A percentile compares a stretch with the other conserved stretches of the same genome.
Conservation (phyloP, 1,139 yeast genomes). For the Diutina sp. region DNA sequence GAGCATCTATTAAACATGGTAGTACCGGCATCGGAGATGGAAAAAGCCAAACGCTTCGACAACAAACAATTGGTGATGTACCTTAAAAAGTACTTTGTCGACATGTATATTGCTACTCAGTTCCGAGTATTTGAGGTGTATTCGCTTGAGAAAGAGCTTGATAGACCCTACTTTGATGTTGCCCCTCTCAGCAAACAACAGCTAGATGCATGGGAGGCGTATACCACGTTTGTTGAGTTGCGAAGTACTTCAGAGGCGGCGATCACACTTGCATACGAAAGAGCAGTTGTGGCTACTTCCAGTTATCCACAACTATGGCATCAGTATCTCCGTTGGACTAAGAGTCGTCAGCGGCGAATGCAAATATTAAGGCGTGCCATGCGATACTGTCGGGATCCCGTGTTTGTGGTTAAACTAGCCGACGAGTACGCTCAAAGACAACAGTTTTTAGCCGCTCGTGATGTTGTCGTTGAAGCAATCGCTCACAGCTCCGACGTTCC, state of each 20-base stretch:
- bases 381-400: neutral
- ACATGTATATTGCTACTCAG: slow-evolving; percentile 50
- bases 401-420: neutral
- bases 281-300: neutral
- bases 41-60: slow-evolving; percentile 8
- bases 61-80: slow-evolving; percentile 9
- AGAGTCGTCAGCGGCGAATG: neutral
- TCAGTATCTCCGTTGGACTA: neutral
- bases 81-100: slow-evolving; percentile 33
- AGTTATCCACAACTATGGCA: neutral
- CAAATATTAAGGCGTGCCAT: neutral
- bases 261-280: neutral
- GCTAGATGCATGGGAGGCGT: slow-evolving; percentile 44
- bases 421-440: neutral
- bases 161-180: slow-evolving; percentile 38
- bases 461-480: neutral
- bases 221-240: slow-evolving; percentile 42
- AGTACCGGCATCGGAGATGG: slow-evolving; percentile 12
- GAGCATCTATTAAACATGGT: slow-evolving; percentile 9
- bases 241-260: neutral
- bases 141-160: slow-evolving; percentile 45
- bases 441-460: neutral
- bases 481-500: neutral
- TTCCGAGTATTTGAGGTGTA: slow-evolving; percentile 48
- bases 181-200: slow-evolving; percentile 24